Base-by-base conservation (phyloP, 305 asterid species). In the Solanum hybrid region DNA sequence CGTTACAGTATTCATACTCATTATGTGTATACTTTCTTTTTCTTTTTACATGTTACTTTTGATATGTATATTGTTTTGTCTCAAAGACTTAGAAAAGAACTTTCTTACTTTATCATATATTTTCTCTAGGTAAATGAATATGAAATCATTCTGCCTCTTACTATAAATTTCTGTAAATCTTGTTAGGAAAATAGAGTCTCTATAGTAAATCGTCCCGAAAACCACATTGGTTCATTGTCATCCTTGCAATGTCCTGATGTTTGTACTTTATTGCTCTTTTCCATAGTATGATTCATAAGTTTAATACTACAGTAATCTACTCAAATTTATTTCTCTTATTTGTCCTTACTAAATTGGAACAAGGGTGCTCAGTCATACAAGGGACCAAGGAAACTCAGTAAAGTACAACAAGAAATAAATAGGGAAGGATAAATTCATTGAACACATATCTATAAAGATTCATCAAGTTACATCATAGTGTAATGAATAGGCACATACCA, bases 401-500 rank as follows among this genome's bases (percentile, higher is more conserved):
- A 29, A 83, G 37, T 11, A 83, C 29, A 46, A 3, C 74, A 29
- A 84, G 40, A 84, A 29, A 84, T 46, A 51, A 29, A 46, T 29
- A 84, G 74, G 5, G 29, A 29, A 84, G 51, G 67, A 77, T 57
- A 33, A 78, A 37, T 79, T 85, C 46, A 74, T 29, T 24, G 39
- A 29, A 40, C 64, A 29, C 71, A 22, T 16, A 75, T 64, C 29
- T 37, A 14, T 46, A 29, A 71, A 40, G 89, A 31, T 8, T 14
- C 77, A 89, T 42, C 77, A 42, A 26, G 87, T 33, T n/a, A 34
- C 16, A 75, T 24, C 26, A 87, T 86, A 64, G 39, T 86, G 90
- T 67, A 40, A 36, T 74, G 61, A 85, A 86, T 74, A 88, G 87
- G 81, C 29, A 39, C 75, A 42, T 95, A 97, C 99, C 99, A 92